phyloP scores from a whole-genome alignment of 108 stramenopile species.

The Nitzschia inconspicua region DNA sequence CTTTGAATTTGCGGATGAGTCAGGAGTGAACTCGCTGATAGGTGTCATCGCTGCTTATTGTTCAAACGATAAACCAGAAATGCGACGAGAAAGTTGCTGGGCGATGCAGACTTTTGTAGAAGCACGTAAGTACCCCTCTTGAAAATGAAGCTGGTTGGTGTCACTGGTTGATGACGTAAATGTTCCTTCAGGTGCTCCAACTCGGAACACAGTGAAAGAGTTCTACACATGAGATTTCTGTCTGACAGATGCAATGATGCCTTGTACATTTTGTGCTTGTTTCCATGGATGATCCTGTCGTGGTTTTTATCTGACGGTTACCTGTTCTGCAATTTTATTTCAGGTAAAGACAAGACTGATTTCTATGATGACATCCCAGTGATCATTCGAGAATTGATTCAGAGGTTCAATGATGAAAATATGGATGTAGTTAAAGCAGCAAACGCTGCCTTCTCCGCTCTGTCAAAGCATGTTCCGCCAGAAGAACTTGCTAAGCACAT shows the following conservation, averaged over 20 bases:
- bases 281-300: too few species aligned
- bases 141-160: not conserved
- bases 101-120: slow-evolving; percentile 64
- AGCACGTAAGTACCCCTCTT: slow-evolving; percentile 71
- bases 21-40: slow-evolving; percentile 80
- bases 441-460: slow-evolving; percentile 58
- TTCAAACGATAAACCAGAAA: slow-evolving; percentile 64
- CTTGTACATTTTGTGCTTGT: not conserved
- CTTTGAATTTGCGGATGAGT: slow-evolving; percentile 59
- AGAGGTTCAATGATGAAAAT: slow-evolving; percentile 89
- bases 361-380: slow-evolving; percentile 85
- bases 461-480: slow-evolving; percentile 80
- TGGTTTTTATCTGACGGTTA: not conserved
- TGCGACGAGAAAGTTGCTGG: slow-evolving; percentile 76
- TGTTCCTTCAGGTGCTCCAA: slow-evolving; percentile 10
- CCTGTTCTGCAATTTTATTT: not conserved
- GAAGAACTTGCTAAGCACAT: slow-evolving; percentile 91
- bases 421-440: slow-evolving; percentile 61
- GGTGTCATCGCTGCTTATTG: slow-evolving; percentile 75
- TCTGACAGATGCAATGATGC: slow-evolving; percentile 28
- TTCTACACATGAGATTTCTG: slow-evolving; percentile 76
- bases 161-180: slow-evolving; percentile 31
- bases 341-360: slow-evolving; percentile 81
- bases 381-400: slow-evolving; percentile 87
- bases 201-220: slow-evolving; percentile 32